These are phyloP conservation scores for Blastobotrys chiropterorum DNA, from an alignment of 805 yeast genomes.

Conservation along the genomic window DNA sequence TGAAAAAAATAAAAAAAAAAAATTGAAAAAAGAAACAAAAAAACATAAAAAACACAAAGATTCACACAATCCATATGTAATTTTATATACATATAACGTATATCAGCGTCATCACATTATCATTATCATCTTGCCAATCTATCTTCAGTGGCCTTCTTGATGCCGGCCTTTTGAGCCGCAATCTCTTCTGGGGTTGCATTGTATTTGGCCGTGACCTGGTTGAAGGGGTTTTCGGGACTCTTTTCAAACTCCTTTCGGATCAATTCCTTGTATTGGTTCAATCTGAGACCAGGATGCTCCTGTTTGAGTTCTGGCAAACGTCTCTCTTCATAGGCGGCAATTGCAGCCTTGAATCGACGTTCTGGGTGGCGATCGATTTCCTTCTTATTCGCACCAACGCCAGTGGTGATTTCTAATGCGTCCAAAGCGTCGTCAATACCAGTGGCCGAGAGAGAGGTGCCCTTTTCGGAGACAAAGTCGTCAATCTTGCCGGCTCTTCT, in stretches of 20 bases:
- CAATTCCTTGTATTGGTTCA: constrained; percentile 70
- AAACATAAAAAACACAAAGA: no score
- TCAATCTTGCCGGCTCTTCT: constrained; percentile 58
- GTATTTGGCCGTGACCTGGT: constrained; percentile 59
- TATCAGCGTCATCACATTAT: not conserved
- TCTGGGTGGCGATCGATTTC: constrained; percentile 84
- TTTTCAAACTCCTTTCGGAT: constrained; percentile 76
- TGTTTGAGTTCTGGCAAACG: constrained; percentile 66
- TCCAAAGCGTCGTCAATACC: constrained; percentile 76
- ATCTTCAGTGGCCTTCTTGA: constrained; percentile 45
- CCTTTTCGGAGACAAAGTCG: constrained; percentile 42
- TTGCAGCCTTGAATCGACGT: constrained; percentile 79
- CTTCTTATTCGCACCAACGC: constrained; percentile 46
- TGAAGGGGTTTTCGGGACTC: constrained; percentile 77
- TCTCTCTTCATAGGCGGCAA: constrained; percentile 60
- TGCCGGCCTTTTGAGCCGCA: constrained; percentile 39
- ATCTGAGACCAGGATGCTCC: constrained; percentile 74
- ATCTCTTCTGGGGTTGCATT: constrained; percentile 57
- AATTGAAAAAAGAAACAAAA: not conserved
- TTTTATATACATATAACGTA: not conserved
- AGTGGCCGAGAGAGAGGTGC: constrained; percentile 55
- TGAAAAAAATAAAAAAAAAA: no score
- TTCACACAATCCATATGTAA: not conserved
- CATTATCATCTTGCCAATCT: constrained; percentile 18
- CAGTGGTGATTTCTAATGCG: constrained; percentile 61